Evolutionary conservation across 2,329 filamentous ascomycete genomes (phyloP).

Genomic region (Stagonosporopsis cucurbitacearum): DNA sequence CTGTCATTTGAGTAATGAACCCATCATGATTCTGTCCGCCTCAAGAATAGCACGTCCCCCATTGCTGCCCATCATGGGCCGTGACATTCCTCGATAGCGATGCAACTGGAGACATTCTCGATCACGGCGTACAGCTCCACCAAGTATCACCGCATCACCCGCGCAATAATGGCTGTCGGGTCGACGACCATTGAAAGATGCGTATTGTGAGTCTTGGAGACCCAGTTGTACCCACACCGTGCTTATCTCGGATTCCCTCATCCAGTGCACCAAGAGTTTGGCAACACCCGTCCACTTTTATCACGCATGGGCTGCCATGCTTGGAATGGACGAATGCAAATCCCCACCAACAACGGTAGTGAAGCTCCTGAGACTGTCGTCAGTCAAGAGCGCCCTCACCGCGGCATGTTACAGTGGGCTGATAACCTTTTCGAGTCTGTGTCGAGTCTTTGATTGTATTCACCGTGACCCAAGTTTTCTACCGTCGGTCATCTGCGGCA

Average conservation of each 20-base stretch:
- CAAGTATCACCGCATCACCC: conserved; percentile 14
- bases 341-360: conserved; percentile 28
- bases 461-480: neutral
- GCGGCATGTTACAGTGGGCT: conserved; percentile 5
- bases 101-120: conserved; percentile 19
- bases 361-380: conserved; percentile 30
- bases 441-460: neutral
- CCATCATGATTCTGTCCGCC: conserved; percentile 9
- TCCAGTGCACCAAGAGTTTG: conserved; percentile 33
- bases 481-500: conserved; percentile 23
- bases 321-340: conserved; percentile 32
- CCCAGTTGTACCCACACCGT: conserved; percentile 45
- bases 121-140: conserved; percentile 25
- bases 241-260: conserved; percentile 44
- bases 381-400: conserved; percentile 26
- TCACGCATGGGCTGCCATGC: conserved; percentile 27
- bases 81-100: conserved; percentile 1
- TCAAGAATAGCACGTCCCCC: neutral
- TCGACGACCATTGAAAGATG: conserved; percentile 35
- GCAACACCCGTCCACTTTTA: conserved; percentile 41
- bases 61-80: neutral
- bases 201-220: conserved; percentile 34
- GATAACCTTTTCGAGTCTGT: conserved; percentile 3
- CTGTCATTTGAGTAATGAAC: conserved; percentile 19
- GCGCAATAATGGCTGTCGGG: conserved; percentile 33